Base-by-base conservation (phyloP, 2,329 filamentous ascomycete species). In the Anisogramma anomala region DNA sequence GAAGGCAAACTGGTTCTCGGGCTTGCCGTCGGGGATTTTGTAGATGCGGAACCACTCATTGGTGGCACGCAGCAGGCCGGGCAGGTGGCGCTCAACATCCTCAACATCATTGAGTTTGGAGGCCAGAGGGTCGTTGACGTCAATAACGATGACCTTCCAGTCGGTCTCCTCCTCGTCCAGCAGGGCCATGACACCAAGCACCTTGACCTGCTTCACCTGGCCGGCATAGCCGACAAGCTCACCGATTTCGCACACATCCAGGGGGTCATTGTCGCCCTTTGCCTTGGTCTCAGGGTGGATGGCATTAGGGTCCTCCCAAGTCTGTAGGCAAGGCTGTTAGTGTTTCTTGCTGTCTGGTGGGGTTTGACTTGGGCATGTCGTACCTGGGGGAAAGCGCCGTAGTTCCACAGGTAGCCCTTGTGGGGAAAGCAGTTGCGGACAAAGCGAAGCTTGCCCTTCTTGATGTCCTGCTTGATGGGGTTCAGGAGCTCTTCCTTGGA, bases 21-120 rank as follows among this genome's bases (percentile, higher is more conserved):
- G 88, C 87, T 98, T 98, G 75, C 91, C 91, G 63, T 98, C 91
- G 62, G 91, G 91, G 69, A 98, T 98, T 78, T 98, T 98, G 83
- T 98, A 98, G 79, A 98, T 98, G 67, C 91, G 87, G 87, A 98
- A 98, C 91, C 91, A 98, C 75, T 98, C 91, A 63, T 98, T 98
- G 62, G 89, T 96, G 61, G 91, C 91, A 54, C 91, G 84, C 64
- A 98, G 77, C 46, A 98, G 85, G 56, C 91, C 91, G 47, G 91
- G 91, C 45, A 98, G 81, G 72, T 96, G 91, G 61, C 89, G 82
- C 78, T 98, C 91, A 55, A 98, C 91, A 62, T 98, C 91, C 77
- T 96, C 91, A 50, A 96, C 82, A 65, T 96, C 89, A 71, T 98
- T 89, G 62, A 98, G 83, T 79, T 94, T 94, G 60, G 84, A 68